Evolutionary conservation across 2,329 filamentous ascomycete species (phyloP), one percentile per base, ranked within the genome.

Genomic region (Penicillium sp.): DNA sequence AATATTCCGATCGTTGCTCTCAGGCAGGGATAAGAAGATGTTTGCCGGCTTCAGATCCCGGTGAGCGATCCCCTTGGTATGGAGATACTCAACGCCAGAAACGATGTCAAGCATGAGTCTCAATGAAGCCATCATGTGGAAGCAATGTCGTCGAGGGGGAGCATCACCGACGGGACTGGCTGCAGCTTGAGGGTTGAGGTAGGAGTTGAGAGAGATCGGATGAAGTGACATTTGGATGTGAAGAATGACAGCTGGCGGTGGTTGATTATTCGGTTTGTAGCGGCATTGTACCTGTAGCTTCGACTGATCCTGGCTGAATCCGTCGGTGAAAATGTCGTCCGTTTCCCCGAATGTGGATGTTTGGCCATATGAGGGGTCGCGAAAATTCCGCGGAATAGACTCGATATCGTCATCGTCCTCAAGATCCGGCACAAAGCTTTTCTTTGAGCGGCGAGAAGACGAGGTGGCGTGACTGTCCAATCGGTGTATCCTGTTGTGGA

Each of bases 181-280:
- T 21, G 52, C 47, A 9, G 65, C 53, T 39, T 71, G 64, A 13
- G 75, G 68, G 42, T 74, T 79, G 5, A 88, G 66, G 60, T 83
- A 87, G 1, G 81, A 79, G 8, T 80, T 77, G 10, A 88, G 74
- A 2, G 83, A 86, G 47, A 85, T 75, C 0, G 84, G 83, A 65
- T 86, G 83, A 3, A 85, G 74, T 4, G 81, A 82, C 84, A 87
- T 87, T 62, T 87, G 85, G n/a, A 87, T 83, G 65, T 86, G 84
- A 8, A 87, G 73, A 5, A 80, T 79, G 10, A 85, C 63, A 18
- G 71, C 66, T 23, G 68, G 71, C 4, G 65, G 59, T 38, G 65
- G 59, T 36, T 70, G 65, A 23, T 63, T 52, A 2, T 61, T 55
- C 31, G 65, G 52, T 42, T 59, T 61, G 50, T 33, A 49, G 33